A percentile compares a stretch with the other conserved stretches of the same genome.
phyloP scores from a whole-genome alignment of 768 basidiomycete species.

The Collybia sp. region DNA sequence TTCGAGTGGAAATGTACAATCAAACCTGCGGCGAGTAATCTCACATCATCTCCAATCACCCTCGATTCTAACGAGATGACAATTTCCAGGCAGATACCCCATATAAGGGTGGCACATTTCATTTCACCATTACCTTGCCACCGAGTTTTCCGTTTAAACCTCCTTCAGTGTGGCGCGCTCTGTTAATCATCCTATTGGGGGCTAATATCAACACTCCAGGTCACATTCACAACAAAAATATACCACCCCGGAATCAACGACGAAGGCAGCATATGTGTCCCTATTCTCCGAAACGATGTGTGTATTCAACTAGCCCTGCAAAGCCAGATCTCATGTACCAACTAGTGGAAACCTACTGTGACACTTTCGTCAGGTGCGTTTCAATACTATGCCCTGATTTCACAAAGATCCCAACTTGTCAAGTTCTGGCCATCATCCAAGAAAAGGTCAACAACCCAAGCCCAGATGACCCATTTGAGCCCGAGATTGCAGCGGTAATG shows the following conservation, averaged over 20 bases:
- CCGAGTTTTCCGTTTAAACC: slow-evolving; percentile 86
- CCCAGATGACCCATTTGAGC: slow-evolving; percentile 85
- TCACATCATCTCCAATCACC: slow-evolving; percentile 1
- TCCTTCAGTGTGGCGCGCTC: slow-evolving; percentile 48
- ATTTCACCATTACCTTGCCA: slow-evolving; percentile 71
- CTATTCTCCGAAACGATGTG: slow-evolving; percentile 81
- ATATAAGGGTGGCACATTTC: slow-evolving; percentile 79
- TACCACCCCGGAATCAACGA: slow-evolving; percentile 92
- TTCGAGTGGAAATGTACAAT: slow-evolving; percentile 76
- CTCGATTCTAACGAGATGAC: slow-evolving; percentile 6
- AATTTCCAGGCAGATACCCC: slow-evolving; percentile 67
- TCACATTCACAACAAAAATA: slow-evolving; percentile 80
- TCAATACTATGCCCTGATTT: neutral
- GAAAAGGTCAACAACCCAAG: slow-evolving; percentile 88
- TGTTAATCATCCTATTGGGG: slow-evolving; percentile 4
- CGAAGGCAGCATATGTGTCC: slow-evolving; percentile 81
- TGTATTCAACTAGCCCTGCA: slow-evolving; percentile 14
- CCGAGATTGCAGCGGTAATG: slow-evolving; percentile 74
- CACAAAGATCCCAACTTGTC: neutral
- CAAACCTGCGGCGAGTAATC: slow-evolving; percentile 60
- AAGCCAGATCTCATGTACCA: slow-evolving; percentile 4
- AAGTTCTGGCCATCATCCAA: slow-evolving; percentile 73
- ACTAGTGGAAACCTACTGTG: slow-evolving; percentile 83
- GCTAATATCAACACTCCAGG: slow-evolving; percentile 35
- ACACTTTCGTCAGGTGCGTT: slow-evolving; percentile 62